Percentiles rank a stretch among this genome's conserved stretches.
Conservation (phyloP, 192 early-diverging fungal genomes). For the Coemansia sp. region DNA sequence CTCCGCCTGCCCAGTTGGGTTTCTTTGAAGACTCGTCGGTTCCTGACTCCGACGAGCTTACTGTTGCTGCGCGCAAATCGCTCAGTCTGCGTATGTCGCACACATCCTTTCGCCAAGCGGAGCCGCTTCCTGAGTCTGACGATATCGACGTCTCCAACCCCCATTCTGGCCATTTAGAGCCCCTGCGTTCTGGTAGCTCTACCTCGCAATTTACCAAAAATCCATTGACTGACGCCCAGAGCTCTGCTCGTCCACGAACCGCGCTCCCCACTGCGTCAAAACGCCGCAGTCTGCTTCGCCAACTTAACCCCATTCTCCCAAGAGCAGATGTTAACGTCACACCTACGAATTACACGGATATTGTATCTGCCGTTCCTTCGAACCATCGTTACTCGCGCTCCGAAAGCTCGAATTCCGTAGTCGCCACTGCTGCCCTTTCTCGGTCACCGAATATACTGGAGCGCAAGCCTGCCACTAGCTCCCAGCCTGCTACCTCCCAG, state of each 20-base stretch:
- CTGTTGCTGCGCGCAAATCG: conserved; percentile 35
- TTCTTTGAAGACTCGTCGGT: conserved; percentile 45
- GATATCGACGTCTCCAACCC: conserved; percentile 3
- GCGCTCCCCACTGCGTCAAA: conserved; percentile 17
- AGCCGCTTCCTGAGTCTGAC: conserved; percentile 46
- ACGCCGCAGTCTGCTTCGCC: conserved; percentile 39
- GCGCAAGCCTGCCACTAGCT: not conserved
- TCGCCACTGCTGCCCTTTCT: not conserved
- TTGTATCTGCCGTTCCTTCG: not conserved
- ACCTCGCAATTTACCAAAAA: not conserved
- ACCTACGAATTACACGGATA: not conserved
- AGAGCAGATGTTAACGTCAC: conserved; percentile 5
- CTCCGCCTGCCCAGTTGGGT: conserved; percentile 22
- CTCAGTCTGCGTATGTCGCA: conserved; percentile 47
- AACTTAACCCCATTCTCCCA: conserved; percentile 19
- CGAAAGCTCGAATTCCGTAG: not conserved
- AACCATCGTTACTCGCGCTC: not conserved
- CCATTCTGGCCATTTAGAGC: not conserved
- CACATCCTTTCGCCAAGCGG: conserved; percentile 35
- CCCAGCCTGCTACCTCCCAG: not conserved
- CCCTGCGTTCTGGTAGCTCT: not conserved
- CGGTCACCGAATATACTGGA: not conserved
- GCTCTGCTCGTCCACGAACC: conserved; percentile 13
- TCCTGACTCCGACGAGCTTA: conserved; percentile 44
- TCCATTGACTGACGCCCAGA: not conserved